A percentile compares a stretch with the other conserved stretches of the same genome.
These are phyloP conservation scores for Solioccasus polychromus DNA, from an alignment of 768 basidiomycete genomes.

Conservation along the genomic window DNA sequence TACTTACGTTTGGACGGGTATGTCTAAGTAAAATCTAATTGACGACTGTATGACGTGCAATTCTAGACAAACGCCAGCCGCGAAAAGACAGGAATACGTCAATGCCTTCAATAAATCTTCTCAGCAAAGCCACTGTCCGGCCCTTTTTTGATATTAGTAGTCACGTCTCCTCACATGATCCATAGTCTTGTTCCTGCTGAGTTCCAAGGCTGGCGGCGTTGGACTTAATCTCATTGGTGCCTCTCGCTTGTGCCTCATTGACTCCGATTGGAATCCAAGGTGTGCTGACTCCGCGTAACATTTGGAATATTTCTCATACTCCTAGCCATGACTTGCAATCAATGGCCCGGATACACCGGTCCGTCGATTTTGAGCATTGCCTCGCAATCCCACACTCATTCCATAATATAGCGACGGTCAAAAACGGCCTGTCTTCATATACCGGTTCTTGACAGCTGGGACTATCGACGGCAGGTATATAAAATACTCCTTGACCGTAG, in stretches of 20 bases:
- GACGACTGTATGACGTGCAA: neutral
- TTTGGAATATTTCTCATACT: neutral
- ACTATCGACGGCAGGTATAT: conserved; percentile 75
- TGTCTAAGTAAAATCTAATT: neutral
- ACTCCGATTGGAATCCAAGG: conserved; percentile 96
- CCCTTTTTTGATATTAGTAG: neutral
- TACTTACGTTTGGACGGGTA: conserved; percentile 89
- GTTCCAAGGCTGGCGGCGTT: conserved; percentile 93
- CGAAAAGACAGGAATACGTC: conserved; percentile 83
- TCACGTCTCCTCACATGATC: conserved; percentile 2
- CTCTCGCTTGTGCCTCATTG: conserved; percentile 81
- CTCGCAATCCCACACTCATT: conserved; percentile 5
- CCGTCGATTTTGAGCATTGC: conserved; percentile 9
- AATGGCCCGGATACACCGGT: conserved; percentile 97
- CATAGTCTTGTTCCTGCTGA: conserved; percentile 85
- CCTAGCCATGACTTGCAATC: conserved; percentile 87
- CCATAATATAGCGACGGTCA: conserved; percentile 76
- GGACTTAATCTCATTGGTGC: conserved; percentile 93
- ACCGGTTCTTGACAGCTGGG: conserved; percentile 81
- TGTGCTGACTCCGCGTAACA: conserved; percentile 19
- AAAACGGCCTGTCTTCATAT: conserved; percentile 86
- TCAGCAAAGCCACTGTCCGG: conserved; percentile 67
- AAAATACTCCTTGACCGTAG: neutral
- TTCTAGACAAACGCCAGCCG: conserved; percentile 65
- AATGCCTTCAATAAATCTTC: conserved; percentile 82